Evolutionary conservation across 495 filamentous ascomycete genomes (phyloP).

Genomic region (Pseudevernia furfuracea): DNA sequence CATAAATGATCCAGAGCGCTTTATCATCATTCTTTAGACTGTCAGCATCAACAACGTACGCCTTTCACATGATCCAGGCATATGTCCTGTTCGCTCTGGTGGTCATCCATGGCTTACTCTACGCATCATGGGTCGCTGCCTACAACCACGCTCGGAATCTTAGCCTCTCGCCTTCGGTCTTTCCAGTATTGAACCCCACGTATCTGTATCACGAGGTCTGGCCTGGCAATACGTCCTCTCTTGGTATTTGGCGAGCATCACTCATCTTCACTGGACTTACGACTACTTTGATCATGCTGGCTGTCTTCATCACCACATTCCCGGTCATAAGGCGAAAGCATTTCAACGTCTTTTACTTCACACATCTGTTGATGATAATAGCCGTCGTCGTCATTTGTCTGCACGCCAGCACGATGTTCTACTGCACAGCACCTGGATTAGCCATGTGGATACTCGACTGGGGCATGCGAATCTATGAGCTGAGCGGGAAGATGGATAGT

Average conservation of each 20-base stretch:
- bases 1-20: slow-evolving; percentile 19
- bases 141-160: slow-evolving; percentile 18
- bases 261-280: slow-evolving; percentile 29
- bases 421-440: slow-evolving; percentile 30
- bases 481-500: slow-evolving; percentile 25
- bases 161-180: slow-evolving; percentile 8
- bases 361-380: slow-evolving; percentile 28
- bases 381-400: slow-evolving; percentile 31
- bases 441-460: slow-evolving; percentile 32
- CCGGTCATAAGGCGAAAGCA: slow-evolving; percentile 26
- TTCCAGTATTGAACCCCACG: slow-evolving; percentile 31
- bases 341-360: slow-evolving; percentile 35
- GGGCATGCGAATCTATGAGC: slow-evolving; percentile 31
- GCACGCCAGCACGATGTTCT: slow-evolving; percentile 34
- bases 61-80: slow-evolving; percentile 30
- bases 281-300: slow-evolving; percentile 24
- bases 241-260: slow-evolving; percentile 32
- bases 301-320: slow-evolving; percentile 28
- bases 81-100: slow-evolving; percentile 30
- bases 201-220: slow-evolving; percentile 30
- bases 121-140: slow-evolving; percentile 27
- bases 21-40: slow-evolving; percentile 32
- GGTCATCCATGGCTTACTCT: slow-evolving; percentile 28
- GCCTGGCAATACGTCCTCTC: slow-evolving; percentile 28
- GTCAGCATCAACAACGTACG: slow-evolving; percentile 28